Base-by-base conservation (phyloP, 1,139 yeast species). In the Wickerhamomyces sp. region DNA sequence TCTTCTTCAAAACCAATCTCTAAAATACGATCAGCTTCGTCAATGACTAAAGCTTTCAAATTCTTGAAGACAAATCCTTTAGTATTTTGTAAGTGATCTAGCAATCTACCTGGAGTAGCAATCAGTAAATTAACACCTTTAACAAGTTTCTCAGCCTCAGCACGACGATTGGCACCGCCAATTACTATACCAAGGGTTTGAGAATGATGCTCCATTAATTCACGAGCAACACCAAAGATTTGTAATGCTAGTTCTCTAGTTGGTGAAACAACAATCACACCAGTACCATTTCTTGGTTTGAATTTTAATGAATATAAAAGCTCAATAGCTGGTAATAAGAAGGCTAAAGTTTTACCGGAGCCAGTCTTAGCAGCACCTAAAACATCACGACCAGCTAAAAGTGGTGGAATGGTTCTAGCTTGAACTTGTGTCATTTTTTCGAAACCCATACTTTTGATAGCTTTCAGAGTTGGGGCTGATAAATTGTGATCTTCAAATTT, bases 1-100 rank as follows among this genome's bases (percentile, higher is more conserved):
- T 92, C 97, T 52, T 92, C 97, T 69, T 92, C 97, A 65, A 92
- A 92, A 48, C 98, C 98, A 59, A 89, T 89, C 65, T 92, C 97
- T 59, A 92, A 72, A 52, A 92, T 92, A 64, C 98, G 78, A 64
- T 92, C 99, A 32, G 97, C 97, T 65, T 92, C 99, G 63, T 92
- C 99, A 54, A 92, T 90, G 40, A 92, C 78, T 49, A 92, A 73
- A 3, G 97, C 95, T 66, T 90, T 90, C 64, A 94, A 74, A 66
- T 92, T 92, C 70, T 89, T 87, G 73, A 87, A 92, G 6, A 90
- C 86, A 61, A 92, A 92, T 3, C 97, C 98, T 52, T 76, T 78
- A 6, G 98, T 90, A 63, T 92, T 92, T 64, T 92, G 97, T 59
- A 92, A 74, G 68, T 92, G 99, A 72, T 92, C 98, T 55, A 94